Conservation (phyloP, 192 early-diverging fungal genomes). For the Coemansia sp. region DNA sequence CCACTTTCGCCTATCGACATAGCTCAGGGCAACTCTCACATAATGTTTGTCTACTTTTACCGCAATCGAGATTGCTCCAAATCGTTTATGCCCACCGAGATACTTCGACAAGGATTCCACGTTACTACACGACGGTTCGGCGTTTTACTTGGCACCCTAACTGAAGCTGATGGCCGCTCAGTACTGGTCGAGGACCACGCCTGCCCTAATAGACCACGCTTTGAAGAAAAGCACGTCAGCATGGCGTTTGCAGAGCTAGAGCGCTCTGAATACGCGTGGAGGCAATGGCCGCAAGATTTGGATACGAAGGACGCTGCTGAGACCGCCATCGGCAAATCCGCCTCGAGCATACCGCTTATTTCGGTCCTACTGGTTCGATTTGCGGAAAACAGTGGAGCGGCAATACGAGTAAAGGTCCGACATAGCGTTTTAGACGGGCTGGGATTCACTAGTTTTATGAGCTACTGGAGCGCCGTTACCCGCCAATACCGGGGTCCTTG, state of each 20-base stretch:
- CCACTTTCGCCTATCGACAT: slow-evolving; percentile 9
- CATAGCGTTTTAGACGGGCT: slow-evolving; percentile 17
- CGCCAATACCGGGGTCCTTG: background rate
- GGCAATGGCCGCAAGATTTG: slow-evolving; percentile 9
- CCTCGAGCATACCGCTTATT: background rate
- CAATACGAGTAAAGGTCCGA: slow-evolving; percentile 12
- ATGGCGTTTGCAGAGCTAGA: background rate
- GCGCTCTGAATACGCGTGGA: slow-evolving; percentile 4
- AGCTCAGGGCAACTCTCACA: slow-evolving; percentile 19
- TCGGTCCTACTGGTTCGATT: slow-evolving; percentile 13
- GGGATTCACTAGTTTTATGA: slow-evolving; percentile 21
- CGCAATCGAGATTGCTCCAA: background rate
- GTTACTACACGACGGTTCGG: slow-evolving; percentile 4
- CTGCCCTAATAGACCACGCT: background rate
- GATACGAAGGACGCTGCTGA: slow-evolving; percentile 10
- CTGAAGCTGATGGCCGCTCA: background rate
- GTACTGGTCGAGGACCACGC: background rate
- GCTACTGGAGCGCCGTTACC: slow-evolving; percentile 4
- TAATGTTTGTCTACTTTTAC: slow-evolving; percentile 26
- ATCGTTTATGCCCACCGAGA: slow-evolving; percentile 10
- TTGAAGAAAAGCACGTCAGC: slow-evolving; percentile 5
- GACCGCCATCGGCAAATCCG: background rate
- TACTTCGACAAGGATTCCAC: slow-evolving; percentile 6
- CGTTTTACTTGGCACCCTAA: slow-evolving; percentile 10
- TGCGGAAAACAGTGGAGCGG: slow-evolving; percentile 9